Evolutionary conservation across 129 eudicot genomes (phyloP), one percentile per base, ranked within the genome.

Genomic region (Chrysanthemum seticuspe): DNA sequence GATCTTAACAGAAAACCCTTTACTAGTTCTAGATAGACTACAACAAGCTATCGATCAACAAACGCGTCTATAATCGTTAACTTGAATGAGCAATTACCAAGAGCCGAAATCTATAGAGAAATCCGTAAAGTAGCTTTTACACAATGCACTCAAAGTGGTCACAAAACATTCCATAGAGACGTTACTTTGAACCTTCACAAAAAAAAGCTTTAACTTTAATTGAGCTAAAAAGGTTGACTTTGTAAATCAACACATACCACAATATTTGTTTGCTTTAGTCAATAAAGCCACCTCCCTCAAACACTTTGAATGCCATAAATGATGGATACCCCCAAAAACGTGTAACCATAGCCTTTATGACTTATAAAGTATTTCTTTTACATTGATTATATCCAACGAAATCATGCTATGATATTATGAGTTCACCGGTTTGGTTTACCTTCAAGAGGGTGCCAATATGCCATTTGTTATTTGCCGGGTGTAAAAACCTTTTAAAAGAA

Each of bases 151-250:
- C 59, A 78, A 78, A 78, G 76, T 78, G 77, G 70, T 49, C 70
- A 55, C n/a, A 77, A 71, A 71, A 71, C 77, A 78, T 78, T 78
- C 81, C 77, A 52, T 62, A 62, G 52, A 76, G 77, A 71, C 72
- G 67, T 78, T 71, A 78, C 77, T 71, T 63, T 63, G 65, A 34
- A 78, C 59, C 71, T 57, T 72, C 45, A 64, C 47, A n/a, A 54
- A 71, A 51, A 51, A 78, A 70, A 53, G 52, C 81, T 62, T 71
- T 10, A 25, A 70, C 67, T 60, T 50, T 18, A 64, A 77, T 70
- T 77, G 31, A 34, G 65, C 69, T 59, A 54, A 71, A 78, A 74
- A 53, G 57, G 67, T 78, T 63, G 82, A 78, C 72, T 71, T 78
- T 78, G 13, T 19, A 53, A 62, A 51, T 65, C 1, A 71, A 63